These are phyloP conservation scores for Colletotrichum sp. DNA, from an alignment of 2,329 filamentous ascomycete genomes.

Conservation along the genomic window DNA sequence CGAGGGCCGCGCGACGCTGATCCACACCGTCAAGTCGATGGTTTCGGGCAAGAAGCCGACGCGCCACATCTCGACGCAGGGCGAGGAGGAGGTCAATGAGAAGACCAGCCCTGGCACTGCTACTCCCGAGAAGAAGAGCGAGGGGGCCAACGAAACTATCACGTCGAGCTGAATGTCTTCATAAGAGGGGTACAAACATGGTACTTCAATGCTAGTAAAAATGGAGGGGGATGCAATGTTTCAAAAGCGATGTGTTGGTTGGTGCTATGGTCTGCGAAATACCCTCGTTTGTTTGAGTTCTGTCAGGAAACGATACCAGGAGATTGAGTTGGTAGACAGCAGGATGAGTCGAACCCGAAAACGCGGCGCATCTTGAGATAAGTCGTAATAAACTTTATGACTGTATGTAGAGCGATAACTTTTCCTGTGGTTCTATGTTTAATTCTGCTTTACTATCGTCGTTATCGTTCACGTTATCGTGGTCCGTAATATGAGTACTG, in stretches of 20 bases:
- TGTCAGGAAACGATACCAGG: background rate
- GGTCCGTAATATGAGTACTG: no score
- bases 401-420: no score
- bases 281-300: background rate
- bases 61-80: constrained; percentile 14
- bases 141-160: background rate
- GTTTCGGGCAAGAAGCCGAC: constrained; percentile 42
- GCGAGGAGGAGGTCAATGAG: constrained; percentile 16
- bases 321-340: background rate
- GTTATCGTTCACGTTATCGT: no score
- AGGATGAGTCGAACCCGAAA: no score
- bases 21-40: constrained; percentile 65
- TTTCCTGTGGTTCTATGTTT: no score
- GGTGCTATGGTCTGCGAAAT: background rate
- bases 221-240: fast-evolving
- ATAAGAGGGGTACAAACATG: no score
- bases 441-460: no score
- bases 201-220: background rate
- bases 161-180: background rate
- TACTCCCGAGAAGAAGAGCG: constrained; percentile 15
- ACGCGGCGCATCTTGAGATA: no score
- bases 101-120: constrained; percentile 6
- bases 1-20: constrained; percentile 75
- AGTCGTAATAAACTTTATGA: no score
- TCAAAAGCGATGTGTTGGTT: background rate